Percentiles rank a stretch among this genome's conserved stretches.
These are phyloP conservation scores for Solioccasus polychromus DNA, from an alignment of 768 basidiomycete genomes.

Conservation along the genomic window DNA sequence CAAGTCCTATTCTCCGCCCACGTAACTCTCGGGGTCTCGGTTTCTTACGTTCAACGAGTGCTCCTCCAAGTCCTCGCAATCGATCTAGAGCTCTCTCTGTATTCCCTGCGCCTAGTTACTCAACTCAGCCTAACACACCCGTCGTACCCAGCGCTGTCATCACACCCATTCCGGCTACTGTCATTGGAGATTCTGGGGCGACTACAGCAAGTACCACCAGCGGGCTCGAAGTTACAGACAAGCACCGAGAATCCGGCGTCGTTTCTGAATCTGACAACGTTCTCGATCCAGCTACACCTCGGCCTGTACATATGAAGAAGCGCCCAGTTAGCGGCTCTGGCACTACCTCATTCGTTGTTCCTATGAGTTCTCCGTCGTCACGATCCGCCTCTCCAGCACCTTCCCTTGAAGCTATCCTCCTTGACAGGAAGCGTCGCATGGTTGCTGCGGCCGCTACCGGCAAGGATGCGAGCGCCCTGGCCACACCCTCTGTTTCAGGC, in stretches of 20 bases:
- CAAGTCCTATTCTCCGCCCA: slow-evolving; percentile 35
- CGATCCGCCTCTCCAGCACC: slow-evolving; percentile 48
- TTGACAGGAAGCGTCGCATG: slow-evolving; percentile 63
- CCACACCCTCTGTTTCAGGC: slow-evolving; percentile 2
- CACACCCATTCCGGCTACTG: background rate
- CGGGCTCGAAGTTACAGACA: slow-evolving; percentile 4
- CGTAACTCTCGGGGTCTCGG: slow-evolving; percentile 45
- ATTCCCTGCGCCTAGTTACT: slow-evolving; percentile 4
- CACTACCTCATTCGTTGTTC: slow-evolving; percentile 10
- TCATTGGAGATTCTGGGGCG: background rate
- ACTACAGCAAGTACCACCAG: background rate
- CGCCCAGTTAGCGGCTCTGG: slow-evolving; percentile 13
- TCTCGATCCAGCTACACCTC: background rate
- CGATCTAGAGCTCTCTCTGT: slow-evolving; percentile 8
- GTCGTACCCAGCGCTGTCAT: background rate
- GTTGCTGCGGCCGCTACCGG: slow-evolving; percentile 22
- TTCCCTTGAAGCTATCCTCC: slow-evolving; percentile 62
- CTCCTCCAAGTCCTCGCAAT: slow-evolving; percentile 51
- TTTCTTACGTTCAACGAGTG: slow-evolving; percentile 55
- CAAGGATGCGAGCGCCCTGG: slow-evolving; percentile 10
- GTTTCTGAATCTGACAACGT: slow-evolving; percentile 1
- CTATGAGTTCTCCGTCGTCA: slow-evolving; percentile 18
- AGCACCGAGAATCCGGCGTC: background rate
- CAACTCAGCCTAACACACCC: background rate
- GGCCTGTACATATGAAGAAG: slow-evolving; percentile 14